Evolutionary conservation across 1,284 basidiomycete genomes (phyloP).

Genomic region (Ustilago sp.): DNA sequence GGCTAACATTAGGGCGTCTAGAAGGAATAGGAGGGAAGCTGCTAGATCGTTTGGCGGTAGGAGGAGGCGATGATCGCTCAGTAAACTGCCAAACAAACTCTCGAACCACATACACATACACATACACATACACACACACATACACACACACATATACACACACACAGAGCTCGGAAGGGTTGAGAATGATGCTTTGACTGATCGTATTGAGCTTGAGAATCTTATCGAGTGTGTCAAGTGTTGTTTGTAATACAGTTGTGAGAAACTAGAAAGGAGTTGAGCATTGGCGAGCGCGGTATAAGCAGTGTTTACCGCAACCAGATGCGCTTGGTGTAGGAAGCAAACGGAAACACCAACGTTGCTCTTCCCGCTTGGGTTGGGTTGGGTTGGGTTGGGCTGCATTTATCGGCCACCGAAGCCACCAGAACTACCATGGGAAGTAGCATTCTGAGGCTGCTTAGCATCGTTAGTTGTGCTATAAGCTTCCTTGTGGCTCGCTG

Average conservation of each 20-base stretch:
- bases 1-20: slow-evolving; percentile 55
- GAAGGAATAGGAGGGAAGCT: slow-evolving; percentile 59
- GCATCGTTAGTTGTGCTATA: slow-evolving; percentile 62
- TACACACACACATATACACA: too few species aligned
- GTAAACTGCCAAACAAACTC: not conserved
- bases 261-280: not conserved
- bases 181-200: not conserved
- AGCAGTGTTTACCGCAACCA: not conserved
- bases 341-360: too few species aligned
- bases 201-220: not conserved
- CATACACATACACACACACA: too few species aligned
- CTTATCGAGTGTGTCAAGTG: not conserved
- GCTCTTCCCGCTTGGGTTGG: too few species aligned
- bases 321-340: too few species aligned
- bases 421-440: slow-evolving; percentile 38
- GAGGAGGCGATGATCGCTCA: slow-evolving; percentile 15
- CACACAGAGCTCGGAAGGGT: not conserved
- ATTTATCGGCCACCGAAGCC: slow-evolving; percentile 54
- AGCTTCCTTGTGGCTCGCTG: slow-evolving; percentile 53
- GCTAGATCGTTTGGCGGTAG: slow-evolving; percentile 31
- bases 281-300: not conserved
- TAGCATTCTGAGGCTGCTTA: slow-evolving; percentile 45
- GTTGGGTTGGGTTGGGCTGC: not conserved
- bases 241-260: slow-evolving; percentile 16
- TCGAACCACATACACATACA: too few species aligned